These are phyloP conservation scores for Hortiboletus campestris DNA, from an alignment of 768 basidiomycete genomes.

Conservation along the genomic window DNA sequence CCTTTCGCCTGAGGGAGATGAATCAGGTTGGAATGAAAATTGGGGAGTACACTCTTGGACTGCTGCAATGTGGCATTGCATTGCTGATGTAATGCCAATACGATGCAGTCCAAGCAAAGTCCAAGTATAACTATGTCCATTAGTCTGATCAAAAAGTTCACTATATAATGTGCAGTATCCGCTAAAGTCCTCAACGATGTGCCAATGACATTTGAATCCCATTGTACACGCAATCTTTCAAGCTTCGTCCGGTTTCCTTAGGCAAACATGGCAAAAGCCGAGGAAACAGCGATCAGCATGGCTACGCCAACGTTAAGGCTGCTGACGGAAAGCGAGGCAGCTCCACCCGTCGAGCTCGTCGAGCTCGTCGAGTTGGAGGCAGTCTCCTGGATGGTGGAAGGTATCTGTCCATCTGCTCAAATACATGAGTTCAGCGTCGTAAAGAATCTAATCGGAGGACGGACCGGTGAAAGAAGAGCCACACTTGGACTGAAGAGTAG, in stretches of 20 bases:
- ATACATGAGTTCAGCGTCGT: not conserved
- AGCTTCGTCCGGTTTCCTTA: conserved; percentile 15
- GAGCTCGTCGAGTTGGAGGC: conserved; percentile 21
- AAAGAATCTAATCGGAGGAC: conserved; percentile 11
- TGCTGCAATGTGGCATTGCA: not conserved
- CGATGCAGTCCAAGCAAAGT: not conserved
- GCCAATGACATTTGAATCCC: not conserved
- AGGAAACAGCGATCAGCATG: conserved; percentile 34
- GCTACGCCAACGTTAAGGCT: conserved; percentile 25
- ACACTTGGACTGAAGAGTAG: conserved; percentile 37
- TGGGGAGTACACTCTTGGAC: not conserved
- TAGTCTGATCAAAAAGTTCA: not conserved
- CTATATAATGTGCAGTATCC: not conserved
- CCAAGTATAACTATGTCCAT: not conserved
- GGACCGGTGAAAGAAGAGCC: conserved; percentile 54
- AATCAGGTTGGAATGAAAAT: not conserved
- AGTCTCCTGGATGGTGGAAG: conserved; percentile 24
- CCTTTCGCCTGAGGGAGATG: not conserved
- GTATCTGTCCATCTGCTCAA: conserved; percentile 31
- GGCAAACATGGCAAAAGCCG: conserved; percentile 35
- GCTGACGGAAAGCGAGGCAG: conserved; percentile 19
- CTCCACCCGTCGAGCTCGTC: conserved; percentile 19
- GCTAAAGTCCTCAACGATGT: not conserved
- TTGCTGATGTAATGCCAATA: conserved; percentile 22
- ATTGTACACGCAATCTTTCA: not conserved